Evolutionary conservation across 2,329 filamentous ascomycete genomes (phyloP), one percentile per base, ranked within the genome.

Genomic region (Claviceps quebecensis): DNA sequence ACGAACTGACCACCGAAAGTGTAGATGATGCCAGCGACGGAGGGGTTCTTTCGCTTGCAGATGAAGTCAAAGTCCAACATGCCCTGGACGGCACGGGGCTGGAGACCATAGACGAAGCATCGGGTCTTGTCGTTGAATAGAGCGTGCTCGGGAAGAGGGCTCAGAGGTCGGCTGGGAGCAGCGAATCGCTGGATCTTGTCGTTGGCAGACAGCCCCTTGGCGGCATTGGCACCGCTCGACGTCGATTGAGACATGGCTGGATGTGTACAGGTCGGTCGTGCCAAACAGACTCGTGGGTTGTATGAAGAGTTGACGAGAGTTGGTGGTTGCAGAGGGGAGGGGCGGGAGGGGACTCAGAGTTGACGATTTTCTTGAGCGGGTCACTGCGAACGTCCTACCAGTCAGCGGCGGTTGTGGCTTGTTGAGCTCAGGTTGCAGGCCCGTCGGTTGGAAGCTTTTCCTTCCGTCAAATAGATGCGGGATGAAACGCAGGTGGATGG

Each of bases 1-100:
- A 98, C 93, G 83, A 98, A 98, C 75, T 98, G 93, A 61, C 93
- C 93, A 69, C 93, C 93, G 67, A 98, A 98, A 63, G 93, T 96
- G 80, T 98, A 98, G 80, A 98, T 97, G 74, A 98, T 97, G 69
- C 90, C 93, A 60, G 93, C 93, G 54, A 98, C 93, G 53, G 93
- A 98, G 58, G 93, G 93, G 55, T 87, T 94, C 68, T 83, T 80
- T 65, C 93, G 87, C 83, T 97, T 97, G 89, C 93, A 98, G 76
- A 98, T 98, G 81, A 97, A 98, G 79, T 98, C 93, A 71, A 98
- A 98, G 73, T 98, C 93, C 69, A 98, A 86, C 85, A 90, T 90
- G 69, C 86, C 86, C 75, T 90, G 86, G 60, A 90, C 86, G 62
- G 87, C 86, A 71, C 90, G 84, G 67, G 93, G 91, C 77, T 98